Evolutionary conservation across 495 filamentous ascomycete species (phyloP), one percentile per base, ranked within the genome.

Genomic region (Lophium mytilinum): DNA sequence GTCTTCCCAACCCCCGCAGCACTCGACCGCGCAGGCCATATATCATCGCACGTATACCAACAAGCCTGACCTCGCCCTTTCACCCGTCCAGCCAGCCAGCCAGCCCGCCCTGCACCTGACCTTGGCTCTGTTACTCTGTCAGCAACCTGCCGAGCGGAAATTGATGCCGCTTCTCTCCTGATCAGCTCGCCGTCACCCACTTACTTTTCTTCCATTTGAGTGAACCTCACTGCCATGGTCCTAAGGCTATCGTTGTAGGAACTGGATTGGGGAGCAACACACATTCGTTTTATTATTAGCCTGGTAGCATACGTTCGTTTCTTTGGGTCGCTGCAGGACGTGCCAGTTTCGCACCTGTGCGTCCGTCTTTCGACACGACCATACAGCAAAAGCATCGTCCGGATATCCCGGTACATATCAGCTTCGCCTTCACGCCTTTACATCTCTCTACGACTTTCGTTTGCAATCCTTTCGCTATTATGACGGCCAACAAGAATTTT

Each of bases 51-150:
- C 40, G n/a, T 62, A 53, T 58, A 58, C 55, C 42, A 55, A 41
- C 48, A 59, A 43, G 52, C 45, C 30, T 58, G 40, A 51, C 52
- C 40, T 63, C 56, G 60, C 50, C 24, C 40, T 55, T 40, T 63
- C 60, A 39, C 51, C 50, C 60, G 60, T 30, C 24, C 24, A 30
- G 24, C 24, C 24, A 30, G 6, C 24, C 24, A 30, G 24, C 24
- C 60, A 52, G 58, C 54, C 30, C 15, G 52, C 48, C 45, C 58
- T 52, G 55, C 43, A n/a, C 50, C 17, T 58, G 55, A 51, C 55
- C n/a, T 49, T 51, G 30, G 35, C 60, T 43, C 37, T 40, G 53
- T 35, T 21, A 56, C 37, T 39, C 37, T 15, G 18, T 36, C 34
- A 52, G 39, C 55, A 37, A 52, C 47, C 24, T 17, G 18, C 11